phyloP scores from a whole-genome alignment of 345 rosid species.

The Microcos paniculata region DNA sequence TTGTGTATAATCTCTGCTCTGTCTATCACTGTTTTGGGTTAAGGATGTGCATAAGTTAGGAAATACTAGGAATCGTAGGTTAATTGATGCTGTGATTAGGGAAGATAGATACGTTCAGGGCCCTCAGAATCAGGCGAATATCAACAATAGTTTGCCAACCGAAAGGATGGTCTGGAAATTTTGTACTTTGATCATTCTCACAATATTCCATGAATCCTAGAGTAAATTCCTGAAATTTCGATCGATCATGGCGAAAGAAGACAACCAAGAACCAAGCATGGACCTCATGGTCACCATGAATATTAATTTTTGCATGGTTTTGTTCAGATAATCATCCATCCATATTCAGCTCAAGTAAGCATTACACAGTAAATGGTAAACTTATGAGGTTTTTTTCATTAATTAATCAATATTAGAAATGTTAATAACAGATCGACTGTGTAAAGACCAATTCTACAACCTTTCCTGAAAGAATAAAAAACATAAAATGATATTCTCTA shows the following conservation, averaged over 20 bases:
- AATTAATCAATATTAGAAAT: constrained; percentile 59
- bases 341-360: neutral
- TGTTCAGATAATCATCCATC: neutral
- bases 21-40: neutral
- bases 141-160: neutral
- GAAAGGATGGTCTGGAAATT: neutral
- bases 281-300: neutral
- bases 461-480: constrained; percentile 44
- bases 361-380: neutral
- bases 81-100: neutral
- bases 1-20: neutral
- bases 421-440: constrained; percentile 47
- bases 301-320: neutral
- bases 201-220: neutral
- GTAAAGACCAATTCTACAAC: constrained; percentile 39
- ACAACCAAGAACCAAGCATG: too few species aligned
- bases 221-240: too few species aligned
- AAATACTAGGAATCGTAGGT: neutral
- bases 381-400: constrained; percentile 25
- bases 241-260: too few species aligned
- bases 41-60: neutral
- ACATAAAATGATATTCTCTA: constrained; percentile 35
- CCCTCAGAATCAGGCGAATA: neutral
- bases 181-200: neutral
- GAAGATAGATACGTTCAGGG: neutral